A percentile compares a stretch with the other conserved stretches of the same genome.
These are phyloP conservation scores for Thymus mandschuricus DNA, from an alignment of 257 asterid species.

Conservation along the genomic window DNA sequence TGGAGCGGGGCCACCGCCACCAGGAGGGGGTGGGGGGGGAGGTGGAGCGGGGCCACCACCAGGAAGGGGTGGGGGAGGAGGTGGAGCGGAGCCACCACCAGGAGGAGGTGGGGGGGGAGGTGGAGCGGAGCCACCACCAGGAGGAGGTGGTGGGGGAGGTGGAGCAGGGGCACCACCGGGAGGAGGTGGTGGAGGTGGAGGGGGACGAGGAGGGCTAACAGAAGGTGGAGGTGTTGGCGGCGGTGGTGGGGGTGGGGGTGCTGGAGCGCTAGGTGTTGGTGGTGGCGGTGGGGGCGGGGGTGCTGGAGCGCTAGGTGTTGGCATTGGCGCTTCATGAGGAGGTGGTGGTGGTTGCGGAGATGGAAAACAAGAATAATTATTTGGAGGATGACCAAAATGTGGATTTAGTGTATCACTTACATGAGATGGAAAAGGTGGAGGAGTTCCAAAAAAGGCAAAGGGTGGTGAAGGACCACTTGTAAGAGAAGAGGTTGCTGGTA, in stretches of 20 bases:
- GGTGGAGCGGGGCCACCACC: conserved; percentile 10
- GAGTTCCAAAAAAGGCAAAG: conserved; percentile 26
- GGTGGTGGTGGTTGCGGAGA: neutral
- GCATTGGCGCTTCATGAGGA: conserved; percentile 22
- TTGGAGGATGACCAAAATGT: conserved; percentile 17
- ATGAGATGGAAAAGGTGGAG: conserved; percentile 32
- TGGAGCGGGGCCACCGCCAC: neutral
- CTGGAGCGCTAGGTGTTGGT: neutral
- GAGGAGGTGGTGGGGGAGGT: neutral
- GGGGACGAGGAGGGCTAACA: neutral
- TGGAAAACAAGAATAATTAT: neutral
- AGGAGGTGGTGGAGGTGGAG: neutral
- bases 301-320: conserved; percentile 32
- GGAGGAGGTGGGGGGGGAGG: conserved; percentile 21
- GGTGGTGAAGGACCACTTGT: conserved; percentile 10
- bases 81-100: neutral
- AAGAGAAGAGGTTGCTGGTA: conserved; percentile 28
- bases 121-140: neutral
- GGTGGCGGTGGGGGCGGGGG: conserved; percentile 23
- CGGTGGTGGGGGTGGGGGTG: conserved; percentile 14
- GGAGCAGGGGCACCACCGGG: neutral
- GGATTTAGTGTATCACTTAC: conserved; percentile 35
- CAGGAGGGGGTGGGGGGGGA: neutral
- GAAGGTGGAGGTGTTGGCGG: conserved; percentile 3
- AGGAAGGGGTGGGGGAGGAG: conserved; percentile 18